These are phyloP conservation scores for Corylus americana DNA, from an alignment of 306 rosid genomes.

Conservation along the genomic window DNA sequence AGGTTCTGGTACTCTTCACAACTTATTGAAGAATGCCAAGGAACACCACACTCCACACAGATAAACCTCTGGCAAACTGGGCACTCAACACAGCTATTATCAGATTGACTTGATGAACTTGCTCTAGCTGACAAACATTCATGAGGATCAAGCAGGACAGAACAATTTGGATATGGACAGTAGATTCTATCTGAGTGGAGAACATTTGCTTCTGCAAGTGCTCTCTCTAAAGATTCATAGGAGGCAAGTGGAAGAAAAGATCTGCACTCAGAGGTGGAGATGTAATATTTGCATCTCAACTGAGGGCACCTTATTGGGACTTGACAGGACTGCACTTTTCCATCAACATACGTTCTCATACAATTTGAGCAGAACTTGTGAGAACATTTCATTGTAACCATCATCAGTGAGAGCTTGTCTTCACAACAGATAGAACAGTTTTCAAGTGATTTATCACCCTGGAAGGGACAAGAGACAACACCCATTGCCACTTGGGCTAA, in stretches of 20 bases:
- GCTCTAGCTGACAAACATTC: slow-evolving; percentile 69
- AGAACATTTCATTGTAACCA: slow-evolving; percentile 85
- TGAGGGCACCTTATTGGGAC: slow-evolving; percentile 89
- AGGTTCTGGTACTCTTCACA: slow-evolving; percentile 79
- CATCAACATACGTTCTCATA: slow-evolving; percentile 70
- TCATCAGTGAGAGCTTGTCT: slow-evolving; percentile 68
- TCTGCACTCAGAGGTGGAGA: slow-evolving; percentile 63
- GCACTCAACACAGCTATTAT: slow-evolving; percentile 78
- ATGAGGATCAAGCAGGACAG: slow-evolving; percentile 70
- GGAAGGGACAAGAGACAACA: slow-evolving; percentile 57
- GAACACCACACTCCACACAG: slow-evolving; percentile 79
- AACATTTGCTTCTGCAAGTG: slow-evolving; percentile 61
- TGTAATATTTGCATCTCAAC: slow-evolving; percentile 70
- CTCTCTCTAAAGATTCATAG: slow-evolving; percentile 64
- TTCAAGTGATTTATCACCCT: slow-evolving; percentile 56
- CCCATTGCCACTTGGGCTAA: slow-evolving; percentile 92
- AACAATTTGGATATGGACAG: slow-evolving; percentile 89
- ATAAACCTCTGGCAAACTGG: slow-evolving; percentile 83
- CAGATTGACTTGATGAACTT: slow-evolving; percentile 81
- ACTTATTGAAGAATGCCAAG: slow-evolving; percentile 91
- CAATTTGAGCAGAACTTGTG: slow-evolving; percentile 90
- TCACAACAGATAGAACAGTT: slow-evolving; percentile 90
- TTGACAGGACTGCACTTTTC: slow-evolving; percentile 66
- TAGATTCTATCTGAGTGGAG: slow-evolving; percentile 58
- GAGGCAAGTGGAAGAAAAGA: slow-evolving; percentile 78